Base-by-base conservation (phyloP, 768 basidiomycete genomes). In the Cantharellus anzutake region DNA sequence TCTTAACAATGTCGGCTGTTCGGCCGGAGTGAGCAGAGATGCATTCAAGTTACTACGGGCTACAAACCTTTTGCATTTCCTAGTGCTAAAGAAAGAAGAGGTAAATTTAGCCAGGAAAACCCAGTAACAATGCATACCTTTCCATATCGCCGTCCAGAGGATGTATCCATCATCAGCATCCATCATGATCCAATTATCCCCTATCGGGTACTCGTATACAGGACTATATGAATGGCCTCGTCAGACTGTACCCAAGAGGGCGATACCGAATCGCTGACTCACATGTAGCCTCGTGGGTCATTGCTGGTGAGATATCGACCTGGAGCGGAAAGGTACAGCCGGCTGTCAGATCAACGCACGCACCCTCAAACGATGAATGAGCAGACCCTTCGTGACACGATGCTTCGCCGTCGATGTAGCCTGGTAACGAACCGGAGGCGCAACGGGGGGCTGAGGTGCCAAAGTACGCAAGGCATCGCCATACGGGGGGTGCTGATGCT, bases 111-210 rank as follows among this genome's bases (percentile, higher is more conserved):
- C 7, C 11, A 55, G 11, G 52, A 48, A 29, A 11, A 29, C 11
- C 52, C 7, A 37, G 52, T 37, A 41, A 52, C 16, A 16, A 44
- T 29, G 20, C 60, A 41, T 60, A 86, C 87, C 88, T 76, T 92
- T 92, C 89, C 89, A 92, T 58, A 92, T 92, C 5, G 86, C 86
- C 1, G 89, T 92, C 87, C 89, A 92, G 14, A 90, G 74, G 60
- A 92, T 82, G 68, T 88, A 91, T 2, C 89, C 89, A 68, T 90
- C 88, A 68, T 92, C 89, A 67, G 86, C 84, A 72, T 92, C 89
- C 79, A 91, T 87, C 89, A 92, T 91, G 67, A 92, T 87, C 85
- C 87, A 89, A 66, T 91, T 86, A 29, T 83, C 84, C 62, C 87
- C 86, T 59, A 92, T 74, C 1, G 86, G 86, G 65, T 90, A 92